Evolutionary conservation across 208 protist genomes (phyloP), one percentile per base, ranked within the genome.

Genomic region (Crithidia sp.): DNA sequence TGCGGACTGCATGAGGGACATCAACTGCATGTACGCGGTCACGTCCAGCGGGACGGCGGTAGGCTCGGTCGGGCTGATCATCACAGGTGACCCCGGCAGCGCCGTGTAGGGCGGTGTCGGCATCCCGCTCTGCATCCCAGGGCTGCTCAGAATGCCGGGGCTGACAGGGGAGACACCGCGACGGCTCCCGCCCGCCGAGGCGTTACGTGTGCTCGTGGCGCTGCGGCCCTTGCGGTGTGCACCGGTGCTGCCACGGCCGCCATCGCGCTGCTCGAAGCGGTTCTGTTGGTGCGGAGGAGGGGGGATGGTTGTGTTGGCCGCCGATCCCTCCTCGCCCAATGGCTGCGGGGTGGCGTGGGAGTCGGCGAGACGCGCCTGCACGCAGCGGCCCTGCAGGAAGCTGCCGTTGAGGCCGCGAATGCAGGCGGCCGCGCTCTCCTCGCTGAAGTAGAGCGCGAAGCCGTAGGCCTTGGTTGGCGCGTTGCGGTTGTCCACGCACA

Each of bases 321-420:
- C 67, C 10, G 63, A 47, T 7, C 67, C 74, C 17, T 63, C 67
- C 28, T 79, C 74, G n/a, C 74, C 74, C 17, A 78, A 49, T 3
- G 87, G 88, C 53, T 82, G 70, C 7, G 88, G 88, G 12, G 88
- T 90, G 13, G 88, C 88, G 43, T 79, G 72, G 2, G 73, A 74
- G 58, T 93, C 85, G 17, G 85, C 83, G 49, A 88, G 82, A 9
- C 88, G 88, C 0, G 84, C 88, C 81, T 90, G 81, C 44, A 93
- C 71, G 37, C 71, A 67, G 52, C 84, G 84, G 45, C 77, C 82
- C 7, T 72, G 60, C 65, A 88, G 43, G 49, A 71, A 65, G 13
- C 62, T 79, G 17, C 85, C 85, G 56, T 93, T 84, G 10, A 93
- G 65, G 2, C 76, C 76, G 36, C 74, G 62, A 47, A 93, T 89